These are phyloP conservation scores for Hortiboletus campestris DNA, from an alignment of 768 basidiomycete species.

Conservation along the genomic window DNA sequence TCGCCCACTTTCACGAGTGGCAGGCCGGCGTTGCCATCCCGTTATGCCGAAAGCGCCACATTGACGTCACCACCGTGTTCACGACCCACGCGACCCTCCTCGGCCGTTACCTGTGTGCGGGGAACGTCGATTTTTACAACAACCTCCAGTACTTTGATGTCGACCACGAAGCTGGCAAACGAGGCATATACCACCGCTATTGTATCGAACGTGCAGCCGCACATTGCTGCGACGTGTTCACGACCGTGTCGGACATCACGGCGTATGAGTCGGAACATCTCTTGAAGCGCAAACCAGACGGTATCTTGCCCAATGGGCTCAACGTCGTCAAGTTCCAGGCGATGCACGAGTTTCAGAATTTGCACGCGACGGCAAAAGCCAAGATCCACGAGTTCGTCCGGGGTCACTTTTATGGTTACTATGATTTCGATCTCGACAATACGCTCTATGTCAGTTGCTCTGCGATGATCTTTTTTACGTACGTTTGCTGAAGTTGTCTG, in stretches of 20 bases:
- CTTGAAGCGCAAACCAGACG: constrained; percentile 96
- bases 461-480: neutral
- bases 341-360: constrained; percentile 98
- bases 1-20: constrained; percentile 99
- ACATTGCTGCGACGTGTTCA: constrained; percentile 97
- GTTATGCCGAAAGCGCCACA: constrained; percentile 91
- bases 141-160: constrained; percentile 99
- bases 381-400: constrained; percentile 98
- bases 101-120: constrained; percentile 97
- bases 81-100: constrained; percentile 98
- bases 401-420: constrained; percentile 97
- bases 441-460: constrained; percentile 69
- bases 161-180: constrained; percentile 98
- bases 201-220: constrained; percentile 95
- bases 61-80: constrained; percentile 98
- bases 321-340: constrained; percentile 99
- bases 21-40: constrained; percentile 96
- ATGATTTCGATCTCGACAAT: constrained; percentile 93
- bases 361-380: constrained; percentile 89
- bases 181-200: constrained; percentile 97
- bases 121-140: constrained; percentile 99
- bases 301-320: constrained; percentile 94
- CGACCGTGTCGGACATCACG: constrained; percentile 97
- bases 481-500: constrained; percentile 3
- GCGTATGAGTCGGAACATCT: constrained; percentile 97